These are phyloP conservation scores for Plectranthus barbatus DNA, from an alignment of 257 asterid species.

Conservation along the genomic window DNA sequence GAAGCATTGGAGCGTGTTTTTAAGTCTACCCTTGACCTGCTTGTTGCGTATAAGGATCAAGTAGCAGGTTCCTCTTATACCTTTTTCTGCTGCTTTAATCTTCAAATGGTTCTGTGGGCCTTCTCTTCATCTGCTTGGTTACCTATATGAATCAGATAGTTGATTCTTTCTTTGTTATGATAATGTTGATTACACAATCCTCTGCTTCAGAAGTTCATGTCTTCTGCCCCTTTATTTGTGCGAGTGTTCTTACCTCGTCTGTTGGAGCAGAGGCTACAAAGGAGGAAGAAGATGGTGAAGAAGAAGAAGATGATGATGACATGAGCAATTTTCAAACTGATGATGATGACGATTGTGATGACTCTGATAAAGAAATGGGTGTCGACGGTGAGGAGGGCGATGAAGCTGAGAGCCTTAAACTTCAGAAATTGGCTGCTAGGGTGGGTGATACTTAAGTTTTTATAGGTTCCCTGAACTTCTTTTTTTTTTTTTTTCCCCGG, in stretches of 20 bases:
- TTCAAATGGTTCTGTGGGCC: neutral
- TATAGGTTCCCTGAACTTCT: too few relatives aligned
- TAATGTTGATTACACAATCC: neutral
- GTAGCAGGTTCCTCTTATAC: conserved; percentile 49
- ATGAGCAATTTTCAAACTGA: conserved; percentile 72
- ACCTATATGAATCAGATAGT: neutral
- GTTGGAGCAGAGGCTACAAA: conserved; percentile 57
- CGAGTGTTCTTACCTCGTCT: neutral
- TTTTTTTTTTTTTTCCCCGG: too few relatives aligned
- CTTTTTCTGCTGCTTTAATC: conserved; percentile 5
- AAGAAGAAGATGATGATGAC: conserved; percentile 63
- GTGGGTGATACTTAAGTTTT: conserved; percentile 24
- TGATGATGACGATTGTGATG: conserved; percentile 71
- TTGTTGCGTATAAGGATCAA: conserved; percentile 94
- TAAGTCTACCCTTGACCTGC: conserved; percentile 84
- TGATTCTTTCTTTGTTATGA: neutral
- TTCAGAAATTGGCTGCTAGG: conserved; percentile 90
- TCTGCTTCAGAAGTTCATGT: neutral
- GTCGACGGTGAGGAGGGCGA: conserved; percentile 83
- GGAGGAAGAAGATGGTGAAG: conserved; percentile 67
- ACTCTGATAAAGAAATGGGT: conserved; percentile 92
- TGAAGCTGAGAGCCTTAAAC: conserved; percentile 65
- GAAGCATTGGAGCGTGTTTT: conserved; percentile 92
- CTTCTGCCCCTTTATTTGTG: neutral
- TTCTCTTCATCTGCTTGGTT: neutral